Percentiles rank a stretch among this genome's conserved stretches.
Conservation (phyloP, 805 yeast species). For the Pichia paraexigua region DNA sequence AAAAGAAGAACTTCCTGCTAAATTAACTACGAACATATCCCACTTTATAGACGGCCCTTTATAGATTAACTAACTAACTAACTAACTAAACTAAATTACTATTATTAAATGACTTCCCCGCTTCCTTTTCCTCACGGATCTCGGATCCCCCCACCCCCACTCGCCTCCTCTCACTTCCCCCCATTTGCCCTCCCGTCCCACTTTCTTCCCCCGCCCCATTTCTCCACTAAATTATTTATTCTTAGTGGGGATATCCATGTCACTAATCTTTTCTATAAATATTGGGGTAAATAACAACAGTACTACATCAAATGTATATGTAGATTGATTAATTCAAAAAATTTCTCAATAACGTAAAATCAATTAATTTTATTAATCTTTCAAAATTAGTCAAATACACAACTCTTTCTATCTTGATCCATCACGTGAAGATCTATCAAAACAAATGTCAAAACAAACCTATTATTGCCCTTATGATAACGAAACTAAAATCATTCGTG, state of each 20-base stretch:
- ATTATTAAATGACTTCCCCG: neutral
- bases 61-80: neutral
- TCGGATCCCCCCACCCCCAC: neutral
- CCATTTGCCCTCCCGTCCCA: neutral
- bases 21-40: neutral
- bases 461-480: slow-evolving; percentile 14
- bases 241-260: neutral
- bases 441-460: neutral
- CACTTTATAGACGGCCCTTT: neutral
- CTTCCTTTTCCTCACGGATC: neutral
- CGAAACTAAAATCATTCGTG: slow-evolving; percentile 9
- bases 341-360: no score
- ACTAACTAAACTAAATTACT: neutral
- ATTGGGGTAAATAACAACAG: neutral
- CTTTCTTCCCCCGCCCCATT: neutral
- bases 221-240: neutral
- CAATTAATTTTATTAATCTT: no score
- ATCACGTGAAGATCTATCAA: neutral
- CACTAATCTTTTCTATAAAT: neutral
- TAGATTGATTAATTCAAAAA: no score
- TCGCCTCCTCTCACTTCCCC: neutral
- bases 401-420: neutral
- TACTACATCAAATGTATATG: no score
- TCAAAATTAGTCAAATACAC: no score
- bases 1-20: slow-evolving; percentile 15